phyloP scores from a whole-genome alignment of 2,329 filamentous ascomycete genomes.

The Colletotrichum incanum region DNA sequence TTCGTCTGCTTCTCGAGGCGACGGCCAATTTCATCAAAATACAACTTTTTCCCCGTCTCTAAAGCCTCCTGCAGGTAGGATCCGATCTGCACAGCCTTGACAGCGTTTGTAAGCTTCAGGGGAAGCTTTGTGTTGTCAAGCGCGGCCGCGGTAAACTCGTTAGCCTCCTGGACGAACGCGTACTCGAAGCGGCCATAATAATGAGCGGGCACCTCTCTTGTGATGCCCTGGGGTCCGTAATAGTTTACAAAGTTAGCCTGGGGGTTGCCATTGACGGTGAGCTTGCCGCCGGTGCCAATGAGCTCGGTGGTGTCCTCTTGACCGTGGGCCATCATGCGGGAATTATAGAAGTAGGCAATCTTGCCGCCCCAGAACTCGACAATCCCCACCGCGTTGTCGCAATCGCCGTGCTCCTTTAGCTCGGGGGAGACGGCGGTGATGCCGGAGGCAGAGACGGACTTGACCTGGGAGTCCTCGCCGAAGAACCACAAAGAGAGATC shows the following conservation, averaged over 20 bases:
- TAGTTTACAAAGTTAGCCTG: conserved; percentile 69
- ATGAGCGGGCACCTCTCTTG: conserved; percentile 71
- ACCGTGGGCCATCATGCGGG: conserved; percentile 78
- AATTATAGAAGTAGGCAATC: conserved; percentile 76
- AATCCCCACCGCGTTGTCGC: conserved; percentile 63
- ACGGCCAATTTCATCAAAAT: conserved; percentile 69
- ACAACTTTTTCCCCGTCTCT: conserved; percentile 69
- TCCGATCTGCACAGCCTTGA: conserved; percentile 75
- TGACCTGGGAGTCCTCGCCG: conserved; percentile 51
- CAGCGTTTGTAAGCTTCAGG: conserved; percentile 70
- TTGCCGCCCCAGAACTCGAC: conserved; percentile 76
- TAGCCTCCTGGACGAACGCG: conserved; percentile 74
- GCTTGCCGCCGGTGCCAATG: conserved; percentile 76
- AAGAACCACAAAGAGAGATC: conserved; percentile 54
- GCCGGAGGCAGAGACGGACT: conserved; percentile 51
- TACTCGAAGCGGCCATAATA: conserved; percentile 76
- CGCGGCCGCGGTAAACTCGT: conserved; percentile 74
- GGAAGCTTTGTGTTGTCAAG: conserved; percentile 70
- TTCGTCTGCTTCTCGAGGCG: conserved; percentile 57
- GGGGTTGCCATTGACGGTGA: conserved; percentile 74
- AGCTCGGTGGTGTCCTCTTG: conserved; percentile 79
- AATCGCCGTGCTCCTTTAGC: conserved; percentile 51
- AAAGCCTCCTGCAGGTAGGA: conserved; percentile 72
- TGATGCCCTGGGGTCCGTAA: conserved; percentile 67
- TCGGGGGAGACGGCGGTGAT: conserved; percentile 53